phyloP scores from a whole-genome alignment of 2,329 filamentous ascomycete genomes.

The Pyricularia pennisetigena region DNA sequence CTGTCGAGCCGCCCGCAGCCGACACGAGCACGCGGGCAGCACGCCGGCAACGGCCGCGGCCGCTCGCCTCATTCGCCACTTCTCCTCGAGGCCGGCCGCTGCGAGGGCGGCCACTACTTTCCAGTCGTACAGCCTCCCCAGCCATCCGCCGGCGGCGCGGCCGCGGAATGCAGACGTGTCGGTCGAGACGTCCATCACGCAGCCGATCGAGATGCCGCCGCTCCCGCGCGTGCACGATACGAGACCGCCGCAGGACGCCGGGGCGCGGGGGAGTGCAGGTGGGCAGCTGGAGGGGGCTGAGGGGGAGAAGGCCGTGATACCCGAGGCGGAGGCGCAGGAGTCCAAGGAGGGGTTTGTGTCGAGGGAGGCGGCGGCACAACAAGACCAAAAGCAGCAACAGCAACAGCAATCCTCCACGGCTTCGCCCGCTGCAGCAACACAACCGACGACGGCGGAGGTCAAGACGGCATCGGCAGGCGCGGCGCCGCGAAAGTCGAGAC shows the following conservation, averaged over 20 bases:
- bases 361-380: neutral
- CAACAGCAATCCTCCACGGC: neutral
- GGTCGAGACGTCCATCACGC: conserved; percentile 33
- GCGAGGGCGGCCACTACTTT: conserved; percentile 26
- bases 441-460: neutral
- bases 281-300: conserved; percentile 8
- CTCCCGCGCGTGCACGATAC: conserved; percentile 44
- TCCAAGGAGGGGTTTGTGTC: conserved; percentile 34
- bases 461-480: conserved; percentile 12
- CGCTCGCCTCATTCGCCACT: conserved; percentile 25
- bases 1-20: conserved; percentile 16
- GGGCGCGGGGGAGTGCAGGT: conserved; percentile 2
- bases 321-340: conserved; percentile 59
- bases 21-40: neutral
- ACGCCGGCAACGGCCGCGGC: conserved; percentile 13
- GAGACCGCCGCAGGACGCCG: conserved; percentile 26
- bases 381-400: neutral
- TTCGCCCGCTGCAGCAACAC: neutral
- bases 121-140: conserved; percentile 38
- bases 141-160: conserved; percentile 26
- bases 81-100: conserved; percentile 22
- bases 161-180: conserved; percentile 32
- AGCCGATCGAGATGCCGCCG: conserved; percentile 14
- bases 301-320: conserved; percentile 31
- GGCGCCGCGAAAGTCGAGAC: conserved; percentile 49